A percentile compares a stretch with the other conserved stretches of the same genome.
These are phyloP conservation scores for Meyerozyma athensensis DNA, from an alignment of 1,139 yeast species.

Conservation along the genomic window DNA sequence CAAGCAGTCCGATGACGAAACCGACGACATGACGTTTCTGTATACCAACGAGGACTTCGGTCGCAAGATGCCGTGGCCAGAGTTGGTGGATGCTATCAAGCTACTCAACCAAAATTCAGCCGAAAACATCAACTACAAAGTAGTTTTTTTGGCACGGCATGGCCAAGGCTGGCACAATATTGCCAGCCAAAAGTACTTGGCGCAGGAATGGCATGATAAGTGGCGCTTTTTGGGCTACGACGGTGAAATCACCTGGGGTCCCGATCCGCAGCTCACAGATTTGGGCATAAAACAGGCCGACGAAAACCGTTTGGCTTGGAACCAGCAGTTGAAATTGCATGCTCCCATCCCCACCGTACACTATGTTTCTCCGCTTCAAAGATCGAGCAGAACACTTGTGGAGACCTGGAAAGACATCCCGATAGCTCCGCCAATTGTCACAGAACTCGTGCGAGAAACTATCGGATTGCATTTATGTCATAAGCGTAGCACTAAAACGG, in stretches of 20 bases:
- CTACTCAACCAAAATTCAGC: conserved; percentile 32
- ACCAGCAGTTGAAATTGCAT: conserved; percentile 37
- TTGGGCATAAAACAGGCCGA: conserved; percentile 46
- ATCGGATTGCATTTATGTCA: conserved; percentile 69
- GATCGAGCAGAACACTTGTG: conserved; percentile 55
- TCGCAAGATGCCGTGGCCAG: conserved; percentile 40
- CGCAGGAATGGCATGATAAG: conserved; percentile 53
- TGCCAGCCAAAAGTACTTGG: conserved; percentile 57
- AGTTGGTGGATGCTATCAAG: conserved; percentile 27
- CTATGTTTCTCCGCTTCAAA: conserved; percentile 61
- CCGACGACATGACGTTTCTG: conserved; percentile 47
- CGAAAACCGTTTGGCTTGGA: conserved; percentile 43
- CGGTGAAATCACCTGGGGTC: conserved; percentile 59
- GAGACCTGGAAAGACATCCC: conserved; percentile 54
- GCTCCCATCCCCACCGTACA: conserved; percentile 52
- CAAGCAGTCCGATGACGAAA: conserved; percentile 40
- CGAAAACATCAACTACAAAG: conserved; percentile 41
- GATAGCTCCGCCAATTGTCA: conserved; percentile 33
- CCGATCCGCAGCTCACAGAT: conserved; percentile 61
- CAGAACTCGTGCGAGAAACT: conserved; percentile 61
- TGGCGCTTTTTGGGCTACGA: conserved; percentile 56
- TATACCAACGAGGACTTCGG: conserved; percentile 49
- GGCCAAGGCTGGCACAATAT: conserved; percentile 76
- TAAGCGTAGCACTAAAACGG: conserved; percentile 38
- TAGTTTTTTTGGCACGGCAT: conserved; percentile 64